Conservation (phyloP, 805 yeast genomes). For the Candida dajiaensis region DNA sequence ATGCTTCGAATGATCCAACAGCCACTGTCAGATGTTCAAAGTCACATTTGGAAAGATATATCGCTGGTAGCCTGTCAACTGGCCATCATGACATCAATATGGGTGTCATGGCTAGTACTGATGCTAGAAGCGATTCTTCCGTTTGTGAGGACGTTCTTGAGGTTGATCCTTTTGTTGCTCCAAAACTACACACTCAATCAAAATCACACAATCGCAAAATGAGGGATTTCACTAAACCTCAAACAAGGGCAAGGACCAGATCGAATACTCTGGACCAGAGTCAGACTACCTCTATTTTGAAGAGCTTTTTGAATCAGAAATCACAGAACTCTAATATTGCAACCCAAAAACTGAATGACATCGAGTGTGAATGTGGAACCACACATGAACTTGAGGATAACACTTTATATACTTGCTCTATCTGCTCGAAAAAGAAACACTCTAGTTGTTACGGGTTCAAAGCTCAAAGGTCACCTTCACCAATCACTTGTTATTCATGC, state of each 20-base stretch:
- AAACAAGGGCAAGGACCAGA: not conserved
- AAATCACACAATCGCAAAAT: not conserved
- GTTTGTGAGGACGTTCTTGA: slow-evolving; percentile 9
- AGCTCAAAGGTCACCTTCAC: slow-evolving; percentile 7
- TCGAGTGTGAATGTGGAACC: slow-evolving; percentile 27
- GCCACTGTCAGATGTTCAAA: slow-evolving; percentile 26
- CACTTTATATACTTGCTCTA: slow-evolving; percentile 20
- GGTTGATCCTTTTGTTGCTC: slow-evolving; percentile 17
- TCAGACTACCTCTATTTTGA: slow-evolving; percentile 29
- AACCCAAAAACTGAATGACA: slow-evolving; percentile 23
- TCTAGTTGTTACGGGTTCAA: slow-evolving; percentile 30
- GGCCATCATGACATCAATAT: slow-evolving; percentile 26
- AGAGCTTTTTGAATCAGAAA: slow-evolving; percentile 21
- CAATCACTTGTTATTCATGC: slow-evolving; percentile 24
- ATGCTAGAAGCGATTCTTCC: not conserved
- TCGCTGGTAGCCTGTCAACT: slow-evolving; percentile 29
- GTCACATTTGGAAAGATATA: slow-evolving; percentile 3
- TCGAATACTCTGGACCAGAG: slow-evolving; percentile 16
- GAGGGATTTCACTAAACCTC: not conserved
- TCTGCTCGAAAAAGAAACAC: slow-evolving; percentile 29
- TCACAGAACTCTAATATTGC: slow-evolving; percentile 20
- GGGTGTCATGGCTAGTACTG: slow-evolving; percentile 23
- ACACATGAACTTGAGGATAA: slow-evolving; percentile 8
- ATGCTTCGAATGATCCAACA: slow-evolving; percentile 31
- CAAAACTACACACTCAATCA: not conserved